phyloP scores from a whole-genome alignment of 352 stramenopile genomes.

The Phytophthora brassicae region DNA sequence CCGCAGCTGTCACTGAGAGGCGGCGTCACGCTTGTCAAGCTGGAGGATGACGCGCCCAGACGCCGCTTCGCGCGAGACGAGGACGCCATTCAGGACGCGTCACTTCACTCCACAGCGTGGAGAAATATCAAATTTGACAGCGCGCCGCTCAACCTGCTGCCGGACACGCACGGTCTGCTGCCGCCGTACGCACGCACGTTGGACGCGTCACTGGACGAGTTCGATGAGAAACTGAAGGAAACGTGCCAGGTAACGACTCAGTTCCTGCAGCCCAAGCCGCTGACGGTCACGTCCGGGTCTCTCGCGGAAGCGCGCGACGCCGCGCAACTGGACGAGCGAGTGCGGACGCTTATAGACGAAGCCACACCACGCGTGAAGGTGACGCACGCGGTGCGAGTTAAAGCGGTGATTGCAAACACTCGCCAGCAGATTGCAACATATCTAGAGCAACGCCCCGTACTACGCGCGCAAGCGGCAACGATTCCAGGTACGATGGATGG shows the following conservation, averaged over 20 bases:
- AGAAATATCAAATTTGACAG: constrained; percentile 40
- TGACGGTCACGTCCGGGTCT: constrained; percentile 31
- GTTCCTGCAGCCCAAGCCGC: constrained; percentile 18
- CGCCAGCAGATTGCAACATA: constrained; percentile 47
- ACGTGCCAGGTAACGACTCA: constrained; percentile 33
- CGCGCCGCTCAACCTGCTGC: constrained; percentile 48
- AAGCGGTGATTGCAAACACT: constrained; percentile 39
- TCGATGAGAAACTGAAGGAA: constrained; percentile 31
- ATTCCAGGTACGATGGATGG: constrained; percentile 15
- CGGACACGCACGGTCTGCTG: constrained; percentile 18
- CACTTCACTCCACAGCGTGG: constrained; percentile 70
- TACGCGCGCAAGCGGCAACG: constrained; percentile 29
- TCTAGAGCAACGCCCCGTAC: constrained; percentile 27
- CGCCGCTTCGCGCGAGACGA: constrained; percentile 32
- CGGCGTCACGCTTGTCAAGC: constrained; percentile 24
- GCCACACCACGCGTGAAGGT: constrained; percentile 39
- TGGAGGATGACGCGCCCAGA: constrained; percentile 19
- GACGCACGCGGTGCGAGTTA: constrained; percentile 31
- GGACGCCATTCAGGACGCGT: constrained; percentile 44
- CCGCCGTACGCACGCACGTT: constrained; percentile 39
- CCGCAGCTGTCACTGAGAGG: constrained; percentile 23
- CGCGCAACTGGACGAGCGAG: constrained; percentile 31
- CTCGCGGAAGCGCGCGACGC: constrained; percentile 24
- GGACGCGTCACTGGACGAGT: constrained; percentile 45
- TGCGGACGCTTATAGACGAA: constrained; percentile 44